phyloP scores from a whole-genome alignment of 2,329 filamentous ascomycete species.

The Colletotrichum trifolii region DNA sequence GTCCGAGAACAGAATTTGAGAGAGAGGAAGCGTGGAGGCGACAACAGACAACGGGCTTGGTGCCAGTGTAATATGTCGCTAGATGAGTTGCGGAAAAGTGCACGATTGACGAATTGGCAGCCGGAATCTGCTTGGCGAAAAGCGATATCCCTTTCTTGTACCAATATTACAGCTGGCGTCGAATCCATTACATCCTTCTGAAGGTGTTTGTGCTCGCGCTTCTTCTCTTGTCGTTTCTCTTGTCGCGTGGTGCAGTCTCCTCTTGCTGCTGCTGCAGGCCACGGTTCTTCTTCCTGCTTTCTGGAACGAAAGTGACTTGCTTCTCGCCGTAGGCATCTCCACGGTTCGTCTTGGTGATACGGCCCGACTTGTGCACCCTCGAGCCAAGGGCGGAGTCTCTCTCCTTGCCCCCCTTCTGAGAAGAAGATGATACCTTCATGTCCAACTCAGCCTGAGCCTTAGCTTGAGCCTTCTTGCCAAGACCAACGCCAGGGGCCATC shows the following conservation, averaged over 20 bases:
- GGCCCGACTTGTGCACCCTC: conserved; percentile 62
- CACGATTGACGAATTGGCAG: conserved; percentile 21
- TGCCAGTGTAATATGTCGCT: conserved; percentile 26
- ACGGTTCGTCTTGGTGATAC: conserved; percentile 55
- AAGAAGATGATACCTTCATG: conserved; percentile 77
- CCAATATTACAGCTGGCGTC: conserved; percentile 35
- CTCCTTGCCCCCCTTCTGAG: conserved; percentile 68
- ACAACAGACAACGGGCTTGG: conserved; percentile 32
- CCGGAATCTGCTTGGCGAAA: conserved; percentile 20
- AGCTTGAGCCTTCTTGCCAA: conserved; percentile 28
- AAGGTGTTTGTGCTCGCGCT: conserved; percentile 84
- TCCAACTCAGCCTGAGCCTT: conserved; percentile 53
- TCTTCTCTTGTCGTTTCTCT: conserved; percentile 62
- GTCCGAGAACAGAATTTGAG: background rate
- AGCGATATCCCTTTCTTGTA: conserved; percentile 29
- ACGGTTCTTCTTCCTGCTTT: conserved; percentile 59
- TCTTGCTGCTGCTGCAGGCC: conserved; percentile 39
- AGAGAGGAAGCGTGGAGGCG: background rate
- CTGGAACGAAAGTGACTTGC: conserved; percentile 79
- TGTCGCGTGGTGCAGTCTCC: conserved; percentile 43
- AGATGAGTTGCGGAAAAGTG: conserved; percentile 17
- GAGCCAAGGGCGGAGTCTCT: conserved; percentile 69
- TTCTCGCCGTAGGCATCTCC: conserved; percentile 70
- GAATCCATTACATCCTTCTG: conserved; percentile 66
- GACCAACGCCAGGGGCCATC: conserved; percentile 20